Evolutionary conservation across 2,329 filamentous ascomycete species (phyloP).

Genomic region (Colletotrichum destructivum): DNA sequence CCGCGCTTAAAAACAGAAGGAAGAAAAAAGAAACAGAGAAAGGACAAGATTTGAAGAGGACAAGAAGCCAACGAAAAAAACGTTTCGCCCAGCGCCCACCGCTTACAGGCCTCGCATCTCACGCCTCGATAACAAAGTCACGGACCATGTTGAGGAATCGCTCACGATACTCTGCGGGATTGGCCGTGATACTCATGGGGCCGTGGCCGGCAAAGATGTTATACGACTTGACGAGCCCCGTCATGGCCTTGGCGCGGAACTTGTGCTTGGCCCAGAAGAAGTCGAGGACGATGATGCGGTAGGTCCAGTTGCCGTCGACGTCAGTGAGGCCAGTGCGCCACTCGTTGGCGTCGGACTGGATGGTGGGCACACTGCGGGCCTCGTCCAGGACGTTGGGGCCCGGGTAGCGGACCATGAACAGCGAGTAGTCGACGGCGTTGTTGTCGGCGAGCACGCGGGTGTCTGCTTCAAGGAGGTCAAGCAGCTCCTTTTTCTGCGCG

Average conservation of each 20-base stretch:
- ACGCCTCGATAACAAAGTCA: constrained; percentile 57
- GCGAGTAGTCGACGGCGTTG: constrained; percentile 82
- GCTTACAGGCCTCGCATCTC: constrained; percentile 37
- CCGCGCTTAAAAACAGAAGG: neutral
- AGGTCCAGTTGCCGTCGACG: constrained; percentile 75
- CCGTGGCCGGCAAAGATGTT: constrained; percentile 76
- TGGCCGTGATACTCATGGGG: constrained; percentile 83
- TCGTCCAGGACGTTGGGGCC: constrained; percentile 37
- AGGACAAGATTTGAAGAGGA: neutral
- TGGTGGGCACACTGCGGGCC: constrained; percentile 56
- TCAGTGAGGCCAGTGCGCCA: constrained; percentile 77
- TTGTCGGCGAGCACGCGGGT: constrained; percentile 73
- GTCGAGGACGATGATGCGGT: constrained; percentile 78
- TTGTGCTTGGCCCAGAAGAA: constrained; percentile 87
- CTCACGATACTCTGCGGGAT: constrained; percentile 76
- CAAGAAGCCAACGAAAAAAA: neutral
- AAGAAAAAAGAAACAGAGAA: neutral
- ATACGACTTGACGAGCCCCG: constrained; percentile 74
- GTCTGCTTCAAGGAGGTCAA: constrained; percentile 70
- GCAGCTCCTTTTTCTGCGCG: constrained; percentile 69
- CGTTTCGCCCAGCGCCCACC: neutral
- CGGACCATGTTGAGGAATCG: constrained; percentile 66
- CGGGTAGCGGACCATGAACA: constrained; percentile 75
- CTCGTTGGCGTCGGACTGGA: constrained; percentile 46
- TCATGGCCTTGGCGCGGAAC: constrained; percentile 76